Conservation (phyloP, 2,329 filamentous ascomycete genomes). For the Diaporthe ampelina region DNA sequence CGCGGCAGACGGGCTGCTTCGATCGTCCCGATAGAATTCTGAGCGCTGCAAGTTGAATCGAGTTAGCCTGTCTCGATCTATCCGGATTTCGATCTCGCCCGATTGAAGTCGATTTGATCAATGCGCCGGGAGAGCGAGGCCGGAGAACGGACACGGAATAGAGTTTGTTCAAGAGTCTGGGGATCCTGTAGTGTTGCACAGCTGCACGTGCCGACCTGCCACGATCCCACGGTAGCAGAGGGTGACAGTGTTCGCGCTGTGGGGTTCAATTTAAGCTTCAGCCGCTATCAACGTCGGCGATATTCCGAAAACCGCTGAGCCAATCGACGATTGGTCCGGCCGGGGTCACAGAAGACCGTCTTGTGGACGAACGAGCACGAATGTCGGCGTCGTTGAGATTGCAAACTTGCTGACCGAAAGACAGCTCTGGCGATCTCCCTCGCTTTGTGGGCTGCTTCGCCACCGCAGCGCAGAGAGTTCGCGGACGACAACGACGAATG, state of each 20-base stretch:
- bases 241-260: conserved; percentile 24
- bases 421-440: conserved; percentile 2
- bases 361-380: conserved; percentile 5
- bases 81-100: conserved; percentile 3
- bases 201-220: conserved; percentile 34
- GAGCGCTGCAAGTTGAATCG: neutral
- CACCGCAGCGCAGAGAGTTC: neutral
- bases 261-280: conserved; percentile 34
- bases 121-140: conserved; percentile 9
- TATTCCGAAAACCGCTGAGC: conserved; percentile 15
- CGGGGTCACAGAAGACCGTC: conserved; percentile 22
- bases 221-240: conserved; percentile 30
- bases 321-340: conserved; percentile 21
- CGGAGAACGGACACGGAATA: conserved; percentile 16
- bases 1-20: conserved; percentile 3
- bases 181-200: conserved; percentile 26
- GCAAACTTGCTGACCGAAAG: neutral
- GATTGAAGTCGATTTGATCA: conserved; percentile 16
- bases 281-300: conserved; percentile 31
- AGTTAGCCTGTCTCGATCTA: conserved; percentile 18
- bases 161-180: conserved; percentile 33
- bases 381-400: conserved; percentile 6
- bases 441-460: neutral
- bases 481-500: neutral
- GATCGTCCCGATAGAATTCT: neutral